Evolutionary conservation across 495 filamentous ascomycete species (phyloP), one percentile per base, ranked within the genome.

Genomic region (Penicillium goetzii): DNA sequence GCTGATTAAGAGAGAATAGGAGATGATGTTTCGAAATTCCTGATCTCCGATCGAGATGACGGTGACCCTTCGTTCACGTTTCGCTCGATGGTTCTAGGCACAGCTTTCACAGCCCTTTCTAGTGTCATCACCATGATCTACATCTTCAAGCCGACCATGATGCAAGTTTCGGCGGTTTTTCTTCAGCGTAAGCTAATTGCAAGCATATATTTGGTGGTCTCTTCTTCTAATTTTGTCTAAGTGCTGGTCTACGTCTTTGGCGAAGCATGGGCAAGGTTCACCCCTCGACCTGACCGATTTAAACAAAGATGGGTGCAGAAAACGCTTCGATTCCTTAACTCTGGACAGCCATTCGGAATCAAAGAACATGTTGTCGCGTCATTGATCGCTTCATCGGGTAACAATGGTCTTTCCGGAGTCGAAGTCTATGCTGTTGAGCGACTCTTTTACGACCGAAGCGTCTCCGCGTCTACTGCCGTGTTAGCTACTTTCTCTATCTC

Each of bases 41-140:
- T 47, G 21, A 47, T 47, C 9, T 47, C 43, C 43, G 43, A 47
- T 47, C 43, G 43, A 12, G 43, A 47, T 14, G 43, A 47, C 14
- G 43, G 43, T 10, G 43, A 47, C 11, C 43, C 43, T 25, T 10
- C 43, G 1, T 47, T 47, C 10, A 47, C 43, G 9, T 72, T 74
- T 50, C 72, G 72, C 17, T 68, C 67, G 0, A 67, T 74, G 25
- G 70, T 69, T 19, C 40, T 74, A 54, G 72, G 72, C 28, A 59
- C 67, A 15, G 58, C 63, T 10, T 74, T 74, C 45, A 74, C 70
- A 8, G 72, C 72, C 8, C 62, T 74, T 25, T 74, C 72, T 4
- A 74, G 72, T 56, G 72, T 71, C 5, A 74, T 74, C 41, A 74
- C 72, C 6, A 74, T 74, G 65, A 68, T 74, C 17, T 74, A 74